A percentile compares a stretch with the other conserved stretches of the same genome.
Conservation (phyloP, 441 rosid species). For the Arabidopsis hybrid region DNA sequence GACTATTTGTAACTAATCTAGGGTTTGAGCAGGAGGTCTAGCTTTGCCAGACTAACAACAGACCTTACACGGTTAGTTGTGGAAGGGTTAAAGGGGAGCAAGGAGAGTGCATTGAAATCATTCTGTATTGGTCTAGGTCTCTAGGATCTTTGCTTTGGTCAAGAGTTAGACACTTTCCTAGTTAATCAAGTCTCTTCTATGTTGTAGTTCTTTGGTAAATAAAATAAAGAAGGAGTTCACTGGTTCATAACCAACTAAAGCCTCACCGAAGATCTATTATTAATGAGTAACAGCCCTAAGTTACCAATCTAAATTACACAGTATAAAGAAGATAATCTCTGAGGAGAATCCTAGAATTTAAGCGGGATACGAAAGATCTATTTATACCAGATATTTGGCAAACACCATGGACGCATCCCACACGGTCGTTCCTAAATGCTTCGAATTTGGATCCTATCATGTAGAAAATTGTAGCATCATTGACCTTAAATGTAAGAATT, state of each 20-base stretch:
- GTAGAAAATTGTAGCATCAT: slow-evolving; percentile 3
- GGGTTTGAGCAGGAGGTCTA: neutral
- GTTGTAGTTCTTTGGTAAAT: neutral
- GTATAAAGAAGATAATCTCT: slow-evolving; percentile 4
- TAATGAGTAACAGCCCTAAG: neutral
- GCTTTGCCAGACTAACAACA: neutral
- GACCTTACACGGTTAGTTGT: neutral
- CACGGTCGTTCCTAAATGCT: slow-evolving; percentile 96
- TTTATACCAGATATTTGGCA: slow-evolving; percentile 79
- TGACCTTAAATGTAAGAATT: too few relatives aligned
- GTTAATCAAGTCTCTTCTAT: neutral
- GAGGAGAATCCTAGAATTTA: neutral
- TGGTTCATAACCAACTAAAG: neutral
- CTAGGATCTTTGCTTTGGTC: neutral
- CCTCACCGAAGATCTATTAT: neutral
- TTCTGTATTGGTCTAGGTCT: neutral
- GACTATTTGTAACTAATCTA: neutral
- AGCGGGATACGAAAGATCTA: slow-evolving; percentile 4
- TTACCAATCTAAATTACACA: slow-evolving; percentile 21
- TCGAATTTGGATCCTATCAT: slow-evolving; percentile 93
- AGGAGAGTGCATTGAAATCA: neutral
- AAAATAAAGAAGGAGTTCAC: neutral
- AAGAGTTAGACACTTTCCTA: neutral
- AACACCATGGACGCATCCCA: slow-evolving; percentile 99
- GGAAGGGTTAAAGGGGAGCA: neutral